Base-by-base conservation (phyloP, 1,284 basidiomycete genomes). In the Pisolithus thermaeus region DNA sequence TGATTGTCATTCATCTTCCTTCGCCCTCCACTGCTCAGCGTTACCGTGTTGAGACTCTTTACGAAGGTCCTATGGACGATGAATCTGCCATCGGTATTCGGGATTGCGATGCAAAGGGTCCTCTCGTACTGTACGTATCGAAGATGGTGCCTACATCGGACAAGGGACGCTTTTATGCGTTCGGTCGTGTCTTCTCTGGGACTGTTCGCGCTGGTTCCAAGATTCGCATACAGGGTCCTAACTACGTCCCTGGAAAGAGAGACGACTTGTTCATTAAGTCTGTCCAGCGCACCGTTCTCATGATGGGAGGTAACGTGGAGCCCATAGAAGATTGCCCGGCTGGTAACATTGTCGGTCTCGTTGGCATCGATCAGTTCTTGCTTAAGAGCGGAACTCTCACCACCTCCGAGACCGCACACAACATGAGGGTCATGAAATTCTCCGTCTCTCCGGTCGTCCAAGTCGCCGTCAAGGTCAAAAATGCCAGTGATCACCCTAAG, bases 141-240 rank as follows among this genome's bases (percentile, higher is more conserved):
- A 99, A 99, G 87, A 99, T 99, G 97, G 96, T 99, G 62, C 97
- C 97, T 60, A 99, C 97, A 54, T 97, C 96, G 64, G 97, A 99
- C 77, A 99, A 99, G 79, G 97, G 97, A 68, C 95, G 97, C 60
- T 99, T 99, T 90, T 99, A 99, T 76, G 97, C 97, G 61, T 99
- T 99, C 74, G 97, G 97, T 76, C 97, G 97, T 85, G 89, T 99
- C 79, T 99, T 99, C 84, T 93, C 97, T 58, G 97, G 97, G 72
- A 98, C 94, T 61, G 93, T 98, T 67, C 85, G 84, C 63, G 87
- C 97, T 56, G 97, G 97, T 56, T 96, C 96, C 69, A 99, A 99
- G 80, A 87, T 98, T 76, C 94, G 97, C 69, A 99, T 99, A 68
- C 97, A 99, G 77, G 97, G 97, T 49, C 97, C 96, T 63, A 99